Evolutionary conservation across 108 stramenopile species (phyloP).

Genomic region (Parietichytrium sp.): DNA sequence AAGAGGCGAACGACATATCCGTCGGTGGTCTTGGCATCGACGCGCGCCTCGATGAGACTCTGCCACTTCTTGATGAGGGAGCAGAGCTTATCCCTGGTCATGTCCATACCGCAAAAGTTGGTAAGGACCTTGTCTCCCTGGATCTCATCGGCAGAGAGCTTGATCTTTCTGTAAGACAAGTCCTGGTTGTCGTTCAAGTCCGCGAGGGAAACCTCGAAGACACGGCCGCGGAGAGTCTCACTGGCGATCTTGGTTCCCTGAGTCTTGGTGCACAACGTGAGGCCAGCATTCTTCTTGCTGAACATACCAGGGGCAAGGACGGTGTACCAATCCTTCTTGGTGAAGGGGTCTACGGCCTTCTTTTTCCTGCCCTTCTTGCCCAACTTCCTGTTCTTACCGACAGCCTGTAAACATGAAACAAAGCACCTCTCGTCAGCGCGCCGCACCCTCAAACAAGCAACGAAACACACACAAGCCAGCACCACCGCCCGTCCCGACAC

Average conservation of each 20-base stretch:
- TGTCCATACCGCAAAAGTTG: conserved; percentile 99
- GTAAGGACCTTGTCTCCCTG: conserved; percentile 96
- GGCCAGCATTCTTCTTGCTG: conserved; percentile 85
- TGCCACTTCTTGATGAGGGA: conserved; percentile 99
- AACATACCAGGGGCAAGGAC: conserved; percentile 97
- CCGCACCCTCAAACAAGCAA: no score
- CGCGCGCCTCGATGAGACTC: conserved; percentile 94
- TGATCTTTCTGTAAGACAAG: conserved; percentile 91
- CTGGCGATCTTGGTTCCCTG: conserved; percentile 96
- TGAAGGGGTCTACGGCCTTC: conserved; percentile 88
- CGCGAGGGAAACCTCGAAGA: conserved; percentile 92
- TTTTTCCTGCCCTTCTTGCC: conserved; percentile 79
- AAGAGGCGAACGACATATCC: conserved; percentile 96
- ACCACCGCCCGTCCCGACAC: no score
- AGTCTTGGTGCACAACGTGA: conserved; percentile 97
- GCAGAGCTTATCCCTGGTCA: conserved; percentile 99
- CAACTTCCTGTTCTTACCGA: conserved; percentile 95
- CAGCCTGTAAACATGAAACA: no score
- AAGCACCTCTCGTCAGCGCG: no score
- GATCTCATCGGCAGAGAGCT: conserved; percentile 96
- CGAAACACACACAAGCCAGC: no score
- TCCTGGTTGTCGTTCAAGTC: conserved; percentile 95
- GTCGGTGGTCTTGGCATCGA: conserved; percentile 97
- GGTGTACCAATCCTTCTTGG: conserved; percentile 89
- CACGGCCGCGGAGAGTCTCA: conserved; percentile 94